Evolutionary conservation across 371 early-diverging fungal genomes (phyloP).

Genomic region (Blastocladiella emersonii): DNA sequence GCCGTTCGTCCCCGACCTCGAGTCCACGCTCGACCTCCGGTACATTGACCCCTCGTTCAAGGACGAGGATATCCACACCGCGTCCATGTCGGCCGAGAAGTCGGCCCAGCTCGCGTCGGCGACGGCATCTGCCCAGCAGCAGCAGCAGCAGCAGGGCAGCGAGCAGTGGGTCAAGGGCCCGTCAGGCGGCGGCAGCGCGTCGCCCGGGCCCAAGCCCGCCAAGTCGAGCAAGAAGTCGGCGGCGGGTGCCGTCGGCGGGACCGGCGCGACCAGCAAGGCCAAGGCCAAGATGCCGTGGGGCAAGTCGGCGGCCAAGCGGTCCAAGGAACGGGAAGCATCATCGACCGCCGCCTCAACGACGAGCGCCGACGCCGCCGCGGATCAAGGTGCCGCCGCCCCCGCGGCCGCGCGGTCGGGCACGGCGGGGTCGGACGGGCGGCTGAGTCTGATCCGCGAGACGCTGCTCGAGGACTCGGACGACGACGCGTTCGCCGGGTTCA

Average conservation of each 20-base stretch:
- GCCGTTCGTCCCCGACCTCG: conserved; percentile 49
- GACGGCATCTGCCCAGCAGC: neutral
- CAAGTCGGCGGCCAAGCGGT: neutral
- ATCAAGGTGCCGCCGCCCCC: too few species aligned
- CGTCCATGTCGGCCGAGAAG: neutral
- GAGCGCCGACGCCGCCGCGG: too few species aligned
- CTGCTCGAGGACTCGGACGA: neutral
- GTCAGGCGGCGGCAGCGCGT: too few species aligned
- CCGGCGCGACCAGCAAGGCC: neutral
- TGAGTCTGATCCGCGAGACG: neutral
- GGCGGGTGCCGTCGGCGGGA: neutral
- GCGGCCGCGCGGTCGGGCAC: neutral
- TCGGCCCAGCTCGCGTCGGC: neutral
- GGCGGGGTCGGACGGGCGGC: neutral
- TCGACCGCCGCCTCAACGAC: neutral
- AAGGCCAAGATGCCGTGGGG: neutral
- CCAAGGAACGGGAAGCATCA: neutral
- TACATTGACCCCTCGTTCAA: conserved; percentile 4
- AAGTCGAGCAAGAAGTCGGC: neutral
- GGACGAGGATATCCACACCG: conserved; percentile 1
- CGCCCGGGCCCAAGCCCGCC: neutral
- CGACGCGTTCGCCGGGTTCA: conserved; percentile 7
- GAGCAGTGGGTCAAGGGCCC: neutral
- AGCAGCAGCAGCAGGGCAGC: too few species aligned
- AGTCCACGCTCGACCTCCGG: conserved; percentile 8